phyloP scores from a whole-genome alignment of 805 yeast species.

The Tetrapisispora pingtungensis region DNA sequence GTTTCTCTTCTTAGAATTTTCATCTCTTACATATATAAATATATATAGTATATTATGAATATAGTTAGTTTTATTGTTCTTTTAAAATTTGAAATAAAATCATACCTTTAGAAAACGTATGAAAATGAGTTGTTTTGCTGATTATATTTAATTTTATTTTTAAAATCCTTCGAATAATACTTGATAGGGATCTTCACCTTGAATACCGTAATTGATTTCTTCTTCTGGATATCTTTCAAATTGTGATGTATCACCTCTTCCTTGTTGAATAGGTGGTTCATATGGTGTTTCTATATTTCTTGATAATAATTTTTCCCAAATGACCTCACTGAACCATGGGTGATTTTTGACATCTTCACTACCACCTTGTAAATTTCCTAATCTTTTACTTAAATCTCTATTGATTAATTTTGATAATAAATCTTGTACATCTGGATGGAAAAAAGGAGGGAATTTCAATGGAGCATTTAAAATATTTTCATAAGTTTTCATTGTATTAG shows the following conservation, averaged over 20 bases:
- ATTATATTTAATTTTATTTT: slow-evolving; percentile 2
- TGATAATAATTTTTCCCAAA: slow-evolving; percentile 78
- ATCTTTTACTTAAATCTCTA: slow-evolving; percentile 67
- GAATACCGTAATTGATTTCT: slow-evolving; percentile 66
- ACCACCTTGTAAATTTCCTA: slow-evolving; percentile 80
- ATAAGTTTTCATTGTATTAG: slow-evolving; percentile 87
- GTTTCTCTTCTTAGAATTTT: background rate
- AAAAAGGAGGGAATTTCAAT: slow-evolving; percentile 63
- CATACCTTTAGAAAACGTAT: no score
- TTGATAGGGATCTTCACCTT: slow-evolving; percentile 50
- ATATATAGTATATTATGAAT: background rate
- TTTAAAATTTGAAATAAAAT: background rate
- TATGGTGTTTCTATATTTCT: slow-evolving; percentile 91
- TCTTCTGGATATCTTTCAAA: slow-evolving; percentile 71
- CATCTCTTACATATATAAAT: background rate
- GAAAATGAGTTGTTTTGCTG: no score
- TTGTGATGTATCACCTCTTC: slow-evolving; percentile 81
- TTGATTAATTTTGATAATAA: slow-evolving; percentile 63
- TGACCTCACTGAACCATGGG: slow-evolving; percentile 84
- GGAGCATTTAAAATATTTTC: slow-evolving; percentile 77
- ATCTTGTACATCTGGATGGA: slow-evolving; percentile 70
- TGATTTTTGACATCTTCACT: slow-evolving; percentile 76
- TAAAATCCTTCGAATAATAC: slow-evolving; percentile 48
- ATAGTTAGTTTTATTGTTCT: background rate
- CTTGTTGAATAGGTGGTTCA: slow-evolving; percentile 86